Percentiles rank a stretch among this genome's conserved stretches.
These are phyloP conservation scores for Rhodotorula sp. DNA, from an alignment of 1,284 basidiomycete species.

Conservation along the genomic window DNA sequence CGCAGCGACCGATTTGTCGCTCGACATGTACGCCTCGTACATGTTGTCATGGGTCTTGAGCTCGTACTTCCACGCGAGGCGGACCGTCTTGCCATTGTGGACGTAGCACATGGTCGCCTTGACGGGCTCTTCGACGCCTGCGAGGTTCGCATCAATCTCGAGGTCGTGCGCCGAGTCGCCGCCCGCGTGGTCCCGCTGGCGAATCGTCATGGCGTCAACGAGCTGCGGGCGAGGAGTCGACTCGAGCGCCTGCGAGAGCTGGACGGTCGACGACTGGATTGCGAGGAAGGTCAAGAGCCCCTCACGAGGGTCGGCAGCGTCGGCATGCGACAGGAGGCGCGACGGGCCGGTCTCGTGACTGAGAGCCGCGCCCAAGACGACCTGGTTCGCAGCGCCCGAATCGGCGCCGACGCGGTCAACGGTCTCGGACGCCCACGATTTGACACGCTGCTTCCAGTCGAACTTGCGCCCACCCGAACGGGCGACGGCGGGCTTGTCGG, in stretches of 20 bases:
- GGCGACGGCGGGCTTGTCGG: constrained; percentile 14
- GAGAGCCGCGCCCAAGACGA: constrained; percentile 23
- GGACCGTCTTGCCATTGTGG: constrained; percentile 34
- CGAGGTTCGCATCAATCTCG: constrained; percentile 30
- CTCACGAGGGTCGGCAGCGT: constrained; percentile 32
- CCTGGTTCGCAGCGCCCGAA: constrained; percentile 12
- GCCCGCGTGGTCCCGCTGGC: background rate
- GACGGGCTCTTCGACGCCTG: constrained; percentile 27
- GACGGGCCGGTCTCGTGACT: constrained; percentile 19
- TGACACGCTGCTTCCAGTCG: constrained; percentile 28
- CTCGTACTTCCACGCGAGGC: constrained; percentile 45
- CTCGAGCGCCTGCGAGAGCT: constrained; percentile 15
- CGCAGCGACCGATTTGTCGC: constrained; percentile 24
- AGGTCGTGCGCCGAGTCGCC: constrained; percentile 25
- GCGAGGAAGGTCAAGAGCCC: constrained; percentile 35
- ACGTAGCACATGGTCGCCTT: constrained; percentile 36
- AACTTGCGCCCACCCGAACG: background rate
- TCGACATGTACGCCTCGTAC: constrained; percentile 45
- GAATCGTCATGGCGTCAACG: constrained; percentile 12
- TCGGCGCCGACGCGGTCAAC: constrained; percentile 12
- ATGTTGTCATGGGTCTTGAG: constrained; percentile 39
- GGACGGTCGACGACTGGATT: constrained; percentile 25
- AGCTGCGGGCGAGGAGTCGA: constrained; percentile 19
- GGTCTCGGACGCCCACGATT: constrained; percentile 23
- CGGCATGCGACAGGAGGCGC: background rate